A percentile compares a stretch with the other conserved stretches of the same genome.
Evolutionary conservation across 2,329 filamentous ascomycete genomes (phyloP).

Genomic region (Paecilomyces fulvus): DNA sequence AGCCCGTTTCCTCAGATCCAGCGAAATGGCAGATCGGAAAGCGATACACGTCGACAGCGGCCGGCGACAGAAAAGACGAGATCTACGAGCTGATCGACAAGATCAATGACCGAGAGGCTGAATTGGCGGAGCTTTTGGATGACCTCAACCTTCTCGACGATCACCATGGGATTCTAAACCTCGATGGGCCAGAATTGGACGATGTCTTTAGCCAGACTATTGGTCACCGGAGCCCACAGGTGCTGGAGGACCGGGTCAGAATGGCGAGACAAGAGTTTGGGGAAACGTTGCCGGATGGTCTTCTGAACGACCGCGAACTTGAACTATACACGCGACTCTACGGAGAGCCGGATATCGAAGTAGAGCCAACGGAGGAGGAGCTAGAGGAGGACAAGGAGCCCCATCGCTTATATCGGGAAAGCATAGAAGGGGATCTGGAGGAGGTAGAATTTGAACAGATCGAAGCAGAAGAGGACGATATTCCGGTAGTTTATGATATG

Average conservation of each 20-base stretch:
- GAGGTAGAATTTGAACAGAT: constrained; percentile 21
- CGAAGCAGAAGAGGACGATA: constrained; percentile 13
- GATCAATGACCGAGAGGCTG: constrained; percentile 27
- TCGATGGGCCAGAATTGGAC: constrained; percentile 18
- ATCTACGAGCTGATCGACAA: constrained; percentile 29
- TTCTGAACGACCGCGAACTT: constrained; percentile 63
- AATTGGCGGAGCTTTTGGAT: constrained; percentile 26
- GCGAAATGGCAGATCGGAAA: constrained; percentile 8
- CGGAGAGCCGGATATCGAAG: constrained; percentile 54
- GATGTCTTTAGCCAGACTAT: constrained; percentile 21
- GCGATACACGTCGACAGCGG: constrained; percentile 16
- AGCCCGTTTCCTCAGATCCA: not conserved
- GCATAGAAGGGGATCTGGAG: constrained; percentile 30
- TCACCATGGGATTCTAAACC: constrained; percentile 13
- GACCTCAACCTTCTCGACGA: constrained; percentile 24
- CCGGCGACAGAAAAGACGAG: constrained; percentile 17
- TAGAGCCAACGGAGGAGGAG: constrained; percentile 18
- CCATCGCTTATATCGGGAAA: constrained; percentile 28
- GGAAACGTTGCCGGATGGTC: constrained; percentile 63
- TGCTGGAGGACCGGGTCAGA: constrained; percentile 45
- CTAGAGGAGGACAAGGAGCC: constrained; percentile 22
- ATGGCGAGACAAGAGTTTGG: constrained; percentile 67
- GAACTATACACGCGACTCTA: constrained; percentile 72
- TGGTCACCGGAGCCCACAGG: constrained; percentile 22
- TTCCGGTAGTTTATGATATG: constrained; percentile 22